Percentiles rank a stretch among this genome's conserved stretches.
These are phyloP conservation scores for Taiozyma sp. DNA, from an alignment of 1,139 yeast species.

Conservation along the genomic window DNA sequence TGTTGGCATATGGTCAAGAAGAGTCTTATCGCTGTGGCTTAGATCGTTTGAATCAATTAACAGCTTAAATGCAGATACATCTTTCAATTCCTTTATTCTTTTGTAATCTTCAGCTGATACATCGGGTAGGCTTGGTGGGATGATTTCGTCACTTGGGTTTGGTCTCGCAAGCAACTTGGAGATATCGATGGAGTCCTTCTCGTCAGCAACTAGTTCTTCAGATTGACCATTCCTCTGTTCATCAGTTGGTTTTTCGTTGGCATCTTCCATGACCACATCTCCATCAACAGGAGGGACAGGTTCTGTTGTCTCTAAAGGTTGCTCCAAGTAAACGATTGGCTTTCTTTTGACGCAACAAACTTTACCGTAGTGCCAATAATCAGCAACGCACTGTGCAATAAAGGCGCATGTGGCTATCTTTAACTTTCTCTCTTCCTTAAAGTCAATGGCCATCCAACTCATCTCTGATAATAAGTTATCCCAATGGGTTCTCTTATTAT, in stretches of 20 bases:
- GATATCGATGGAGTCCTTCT: slow-evolving; percentile 25
- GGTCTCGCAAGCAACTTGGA: slow-evolving; percentile 28
- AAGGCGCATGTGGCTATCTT: slow-evolving; percentile 65
- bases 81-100: slow-evolving; percentile 7
- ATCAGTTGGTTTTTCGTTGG: neutral
- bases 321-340: slow-evolving; percentile 28
- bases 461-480: slow-evolving; percentile 72
- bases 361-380: slow-evolving; percentile 75
- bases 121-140: slow-evolving; percentile 26
- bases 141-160: slow-evolving; percentile 28
- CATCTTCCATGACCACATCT: slow-evolving; percentile 2
- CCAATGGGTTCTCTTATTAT: slow-evolving; percentile 50
- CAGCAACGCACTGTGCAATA: slow-evolving; percentile 66
- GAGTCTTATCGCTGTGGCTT: slow-evolving; percentile 46
- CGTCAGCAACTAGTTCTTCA: slow-evolving; percentile 5
- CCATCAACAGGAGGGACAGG: slow-evolving; percentile 3
- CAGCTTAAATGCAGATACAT: slow-evolving; percentile 49
- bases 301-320: slow-evolving; percentile 8
- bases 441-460: slow-evolving; percentile 81
- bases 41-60: slow-evolving; percentile 47
- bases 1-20: slow-evolving; percentile 48
- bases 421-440: slow-evolving; percentile 62
- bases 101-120: slow-evolving; percentile 25
- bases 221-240: neutral
- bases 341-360: slow-evolving; percentile 52